phyloP scores from a whole-genome alignment of 1,284 basidiomycete genomes.

The Trichosporon ovoides region DNA sequence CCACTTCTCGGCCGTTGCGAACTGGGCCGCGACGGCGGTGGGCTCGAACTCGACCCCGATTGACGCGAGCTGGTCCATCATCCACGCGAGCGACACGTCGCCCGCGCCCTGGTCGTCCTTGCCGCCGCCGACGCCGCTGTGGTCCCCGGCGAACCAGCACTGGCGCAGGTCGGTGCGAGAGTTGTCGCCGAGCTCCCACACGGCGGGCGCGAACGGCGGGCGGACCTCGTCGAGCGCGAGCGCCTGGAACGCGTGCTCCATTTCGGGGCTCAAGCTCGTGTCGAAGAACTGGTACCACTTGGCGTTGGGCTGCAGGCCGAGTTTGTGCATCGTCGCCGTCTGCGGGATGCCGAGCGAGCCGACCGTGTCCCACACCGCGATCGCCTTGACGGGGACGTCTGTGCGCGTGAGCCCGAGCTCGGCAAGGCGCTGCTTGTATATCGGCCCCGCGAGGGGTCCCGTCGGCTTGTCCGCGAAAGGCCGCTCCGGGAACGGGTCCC shows the following conservation, averaged over 20 bases:
- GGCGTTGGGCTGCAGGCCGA: neutral
- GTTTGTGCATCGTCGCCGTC: neutral
- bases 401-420: conserved; percentile 1
- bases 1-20: neutral
- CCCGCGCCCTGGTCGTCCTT: conserved; percentile 5
- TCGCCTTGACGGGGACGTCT: neutral
- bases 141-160: conserved; percentile 5
- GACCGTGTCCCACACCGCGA: conserved; percentile 7
- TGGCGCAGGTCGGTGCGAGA: conserved; percentile 13
- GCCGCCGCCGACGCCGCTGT: conserved; percentile 4
- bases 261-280: neutral
- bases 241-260: conserved; percentile 5
- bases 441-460: neutral
- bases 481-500: neutral
- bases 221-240: conserved; percentile 5
- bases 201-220: conserved; percentile 21
- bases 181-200: conserved; percentile 37
- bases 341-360: conserved; percentile 4
- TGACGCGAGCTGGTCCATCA: conserved; percentile 6
- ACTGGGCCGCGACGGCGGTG: neutral
- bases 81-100: conserved; percentile 4
- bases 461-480: conserved; percentile 4
- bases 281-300: conserved; percentile 7
- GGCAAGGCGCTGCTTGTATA: neutral
- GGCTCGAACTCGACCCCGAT: conserved; percentile 2